Evolutionary conservation across 495 filamentous ascomycete species (phyloP), one percentile per base, ranked within the genome.

Genomic region (Amniculicola lignicola): DNA sequence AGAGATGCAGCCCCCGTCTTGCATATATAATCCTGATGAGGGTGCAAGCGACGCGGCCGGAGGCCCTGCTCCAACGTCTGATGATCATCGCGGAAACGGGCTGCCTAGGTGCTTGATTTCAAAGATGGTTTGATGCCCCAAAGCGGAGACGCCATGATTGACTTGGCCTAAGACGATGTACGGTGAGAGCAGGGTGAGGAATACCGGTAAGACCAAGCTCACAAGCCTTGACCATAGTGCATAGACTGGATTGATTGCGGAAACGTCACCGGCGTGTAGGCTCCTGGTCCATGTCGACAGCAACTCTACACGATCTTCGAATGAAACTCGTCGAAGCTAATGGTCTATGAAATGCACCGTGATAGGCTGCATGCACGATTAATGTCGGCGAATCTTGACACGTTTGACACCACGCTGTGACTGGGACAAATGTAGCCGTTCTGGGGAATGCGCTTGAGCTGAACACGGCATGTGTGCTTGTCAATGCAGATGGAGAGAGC

Each of bases 231-330:
- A n/a, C 19, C 25, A 5, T 28, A 18, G 5, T 16, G 22, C 49
- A 52, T 33, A n/a, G 49, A 11, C 16, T 25, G 36, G 35, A 57
- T 48, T 49, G 54, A 57, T 45, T 51, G 54, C 45, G 45, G 27
- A 36, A 50, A 28, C 28, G 25, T 28, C 2, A 12, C 36, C 43
- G 11, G 44, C 43, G 42, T 37, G 36, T 40, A 42, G 23, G 35
- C n/a, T n/a, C n/a, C n/a, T n/a, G n/a, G n/a, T 19, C 6, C 16
- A 36, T 54, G 28, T 45, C n/a, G 35, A 29, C 10, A 15, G 36
- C 53, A 27, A 53, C 55, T 59, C 55, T 40, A 47, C 47, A 52
- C 40, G 55, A 52, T 59, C 39, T 46, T 52, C 55, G 33, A 33
- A 51, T 38, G 40, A 52, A 21, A 29, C 9, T 22, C 46, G 27